Conservation (phyloP, 2,329 filamentous ascomycete genomes). For the Metarhizium robertsii region DNA sequence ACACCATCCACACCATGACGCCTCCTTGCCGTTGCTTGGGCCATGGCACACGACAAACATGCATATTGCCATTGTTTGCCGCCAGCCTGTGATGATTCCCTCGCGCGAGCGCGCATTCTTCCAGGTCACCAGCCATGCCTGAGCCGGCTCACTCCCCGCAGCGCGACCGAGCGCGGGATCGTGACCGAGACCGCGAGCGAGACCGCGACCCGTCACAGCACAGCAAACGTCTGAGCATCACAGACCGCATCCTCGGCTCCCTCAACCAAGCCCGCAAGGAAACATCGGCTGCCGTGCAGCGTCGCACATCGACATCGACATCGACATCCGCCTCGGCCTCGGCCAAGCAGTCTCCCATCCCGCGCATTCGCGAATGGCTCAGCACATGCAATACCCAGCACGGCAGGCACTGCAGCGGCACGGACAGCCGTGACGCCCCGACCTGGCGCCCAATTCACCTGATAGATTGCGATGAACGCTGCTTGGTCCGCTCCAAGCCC, state of each 20-base stretch:
- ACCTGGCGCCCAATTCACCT: constrained; percentile 32
- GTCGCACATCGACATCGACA: constrained; percentile 21
- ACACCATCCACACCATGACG: too few species aligned
- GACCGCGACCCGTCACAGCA: constrained; percentile 16
- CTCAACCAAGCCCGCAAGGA: constrained; percentile 23
- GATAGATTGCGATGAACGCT: constrained; percentile 29
- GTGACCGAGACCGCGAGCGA: constrained; percentile 13
- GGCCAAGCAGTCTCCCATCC: constrained; percentile 24
- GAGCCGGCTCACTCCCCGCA: constrained; percentile 3
- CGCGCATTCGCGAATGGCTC: constrained; percentile 32
- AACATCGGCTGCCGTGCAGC: constrained; percentile 15
- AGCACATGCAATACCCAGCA: constrained; percentile 33
- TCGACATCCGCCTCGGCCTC: constrained; percentile 18
- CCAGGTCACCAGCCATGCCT: constrained; percentile 4
- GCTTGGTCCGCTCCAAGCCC: constrained; percentile 28
- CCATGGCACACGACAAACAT: too few species aligned
- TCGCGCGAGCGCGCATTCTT: background rate
- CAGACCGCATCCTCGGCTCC: constrained; percentile 27
- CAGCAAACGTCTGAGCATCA: constrained; percentile 31
- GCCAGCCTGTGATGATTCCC: background rate
- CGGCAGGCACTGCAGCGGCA: constrained; percentile 27
- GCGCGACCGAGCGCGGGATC: constrained; percentile 5
- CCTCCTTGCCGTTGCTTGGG: too few species aligned
- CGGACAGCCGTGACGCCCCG: constrained; percentile 12
- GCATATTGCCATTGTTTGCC: background rate